Evolutionary conservation across 177 flowering plant genomes (phyloP).

Genomic region (Tripterygium wilfordii): DNA sequence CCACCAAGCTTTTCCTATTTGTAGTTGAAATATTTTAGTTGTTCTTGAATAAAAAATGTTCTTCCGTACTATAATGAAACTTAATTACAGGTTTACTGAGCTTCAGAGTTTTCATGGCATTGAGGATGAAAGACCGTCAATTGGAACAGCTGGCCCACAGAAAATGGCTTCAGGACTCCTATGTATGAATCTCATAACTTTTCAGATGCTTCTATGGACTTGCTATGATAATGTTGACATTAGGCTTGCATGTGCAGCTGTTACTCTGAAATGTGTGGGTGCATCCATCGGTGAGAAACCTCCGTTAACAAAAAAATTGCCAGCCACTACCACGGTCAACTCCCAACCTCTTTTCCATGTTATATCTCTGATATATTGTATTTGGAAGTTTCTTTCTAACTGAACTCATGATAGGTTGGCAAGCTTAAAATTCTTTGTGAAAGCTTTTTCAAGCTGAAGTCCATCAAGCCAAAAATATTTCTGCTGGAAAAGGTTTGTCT

Average conservation of each 20-base stretch:
- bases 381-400: neutral
- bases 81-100: conserved; percentile 53
- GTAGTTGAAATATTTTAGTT: neutral
- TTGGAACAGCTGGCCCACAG: conserved; percentile 56
- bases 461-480: conserved; percentile 55
- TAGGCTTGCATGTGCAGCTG: conserved; percentile 63
- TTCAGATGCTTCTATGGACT: neutral
- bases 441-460: conserved; percentile 83
- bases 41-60: no score
- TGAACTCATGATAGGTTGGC: conserved; percentile 51
- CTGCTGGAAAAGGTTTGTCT: conserved; percentile 81
- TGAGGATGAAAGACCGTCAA: conserved; percentile 65
- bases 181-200: conserved; percentile 35
- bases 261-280: conserved; percentile 84
- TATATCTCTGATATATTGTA: neutral
- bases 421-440: conserved; percentile 83
- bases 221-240: conserved; percentile 6
- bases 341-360: neutral
- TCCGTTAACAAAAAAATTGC: conserved; percentile 71
- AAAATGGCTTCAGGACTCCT: conserved; percentile 86
- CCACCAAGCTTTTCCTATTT: no score
- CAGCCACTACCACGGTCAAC: conserved; percentile 76
- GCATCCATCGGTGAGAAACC: conserved; percentile 83
- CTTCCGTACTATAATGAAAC: neutral
- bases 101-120: conserved; percentile 78